Evolutionary conservation across 2,329 filamentous ascomycete species (phyloP), one percentile per base, ranked within the genome.

Genomic region (Aspergillus sp.): DNA sequence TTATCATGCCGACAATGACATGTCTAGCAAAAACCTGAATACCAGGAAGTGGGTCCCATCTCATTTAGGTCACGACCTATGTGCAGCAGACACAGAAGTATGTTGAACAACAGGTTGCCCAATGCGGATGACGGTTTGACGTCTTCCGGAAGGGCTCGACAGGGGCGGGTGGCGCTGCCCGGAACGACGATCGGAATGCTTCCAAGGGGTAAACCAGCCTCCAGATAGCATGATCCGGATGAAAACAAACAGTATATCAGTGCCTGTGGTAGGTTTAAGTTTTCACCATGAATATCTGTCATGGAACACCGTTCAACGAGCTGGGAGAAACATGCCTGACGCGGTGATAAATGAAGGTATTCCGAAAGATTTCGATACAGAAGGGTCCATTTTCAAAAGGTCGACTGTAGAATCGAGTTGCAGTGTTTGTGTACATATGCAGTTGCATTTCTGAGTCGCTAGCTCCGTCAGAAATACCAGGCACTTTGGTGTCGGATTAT

Each of bases 11-110:
- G 20, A 18, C 18, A 52, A 54, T 32, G 49, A 57, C 52, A 24
- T 29, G 11, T 18, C 57, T 36, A 47, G 55, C 31, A 51, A 10
- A 39, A n/a, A 9, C 42, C 26, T 52, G 26, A 16, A 39, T 51
- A 24, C 18, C 22, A 49, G 36, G 16, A 52, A 31, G 42, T 14
- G n/a, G 29, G 20, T 32, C 14, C 52, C 55, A 57, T 18, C 42
- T 39, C 24, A 56, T 32, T 39, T n/a, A 47, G 56, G 52, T 36
- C 29, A 58, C 11, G 54, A n/a, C 18, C 14, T n/a, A 39, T 56
- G 49, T 66, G 62, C 60, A 49, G 62, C 31, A 45, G n/a, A 36
- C 51, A 49, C 20, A 52, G n/a, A 11, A 24, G 4, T 31, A 26
- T 46, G 58, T 42, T 24, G 45, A 49, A 60, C 55, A 58, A 51